Conservation (phyloP, 495 filamentous ascomycete genomes). For the Penicillium cinerascens region DNA sequence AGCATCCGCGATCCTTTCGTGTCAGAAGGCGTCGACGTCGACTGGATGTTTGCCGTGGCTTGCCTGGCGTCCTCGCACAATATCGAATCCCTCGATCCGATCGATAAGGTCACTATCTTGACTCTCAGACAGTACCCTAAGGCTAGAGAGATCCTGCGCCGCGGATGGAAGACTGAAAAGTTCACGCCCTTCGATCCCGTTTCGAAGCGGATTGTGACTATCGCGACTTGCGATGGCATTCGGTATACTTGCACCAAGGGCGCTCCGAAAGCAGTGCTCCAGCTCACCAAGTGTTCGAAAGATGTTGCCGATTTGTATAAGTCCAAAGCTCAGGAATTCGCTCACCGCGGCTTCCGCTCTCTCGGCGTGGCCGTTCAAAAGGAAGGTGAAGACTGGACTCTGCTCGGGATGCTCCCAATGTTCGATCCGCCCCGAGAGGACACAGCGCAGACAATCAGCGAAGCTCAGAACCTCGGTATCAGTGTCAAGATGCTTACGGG, state of each 20-base stretch:
- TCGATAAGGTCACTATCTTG: conserved; percentile 70
- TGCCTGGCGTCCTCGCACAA: conserved; percentile 71
- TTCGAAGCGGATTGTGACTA: conserved; percentile 67
- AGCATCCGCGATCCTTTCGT: conserved; percentile 70
- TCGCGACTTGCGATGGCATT: conserved; percentile 58
- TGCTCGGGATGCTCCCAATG: conserved; percentile 71
- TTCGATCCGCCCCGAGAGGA: conserved; percentile 74
- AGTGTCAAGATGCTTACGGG: conserved; percentile 75
- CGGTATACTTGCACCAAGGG: conserved; percentile 68
- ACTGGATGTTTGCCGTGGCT: conserved; percentile 75
- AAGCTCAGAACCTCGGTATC: conserved; percentile 68
- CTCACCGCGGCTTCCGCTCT: conserved; percentile 70
- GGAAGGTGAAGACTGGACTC: conserved; percentile 58
- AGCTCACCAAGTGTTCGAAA: conserved; percentile 57
- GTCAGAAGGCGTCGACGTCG: conserved; percentile 65
- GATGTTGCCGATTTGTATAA: conserved; percentile 59
- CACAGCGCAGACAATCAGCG: conserved; percentile 70
- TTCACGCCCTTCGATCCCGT: conserved; percentile 73
- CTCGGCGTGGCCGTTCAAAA: conserved; percentile 66
- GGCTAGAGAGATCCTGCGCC: conserved; percentile 58
- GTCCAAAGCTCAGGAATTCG: conserved; percentile 66
- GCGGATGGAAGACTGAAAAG: conserved; percentile 66
- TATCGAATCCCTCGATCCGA: conserved; percentile 67
- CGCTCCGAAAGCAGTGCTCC: conserved; percentile 68
- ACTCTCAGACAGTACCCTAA: conserved; percentile 65